A percentile compares a stretch with the other conserved stretches of the same genome.
Conservation (phyloP, 257 asterid genomes). For the Striga asiatica region DNA sequence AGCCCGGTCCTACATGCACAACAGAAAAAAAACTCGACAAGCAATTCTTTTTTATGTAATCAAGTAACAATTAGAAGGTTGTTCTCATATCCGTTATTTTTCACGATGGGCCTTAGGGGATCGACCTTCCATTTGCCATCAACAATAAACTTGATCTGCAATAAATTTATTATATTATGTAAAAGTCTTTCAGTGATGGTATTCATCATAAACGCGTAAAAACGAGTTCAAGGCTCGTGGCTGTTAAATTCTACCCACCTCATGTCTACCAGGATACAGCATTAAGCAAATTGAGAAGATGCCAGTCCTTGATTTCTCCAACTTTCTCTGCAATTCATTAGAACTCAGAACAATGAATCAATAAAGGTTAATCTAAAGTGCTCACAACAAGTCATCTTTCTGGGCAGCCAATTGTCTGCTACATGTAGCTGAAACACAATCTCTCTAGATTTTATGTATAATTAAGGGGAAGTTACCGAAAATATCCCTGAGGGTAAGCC, state of each 20-base stretch:
- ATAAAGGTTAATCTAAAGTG: too few species aligned
- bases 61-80: constrained; percentile 52
- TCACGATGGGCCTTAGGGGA: constrained; percentile 56
- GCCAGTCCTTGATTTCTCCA: constrained; percentile 64
- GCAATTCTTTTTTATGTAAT: neutral
- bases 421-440: neutral
- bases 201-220: neutral
- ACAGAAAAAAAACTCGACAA: constrained; percentile 1
- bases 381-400: too few species aligned
- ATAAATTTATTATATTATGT: neutral
- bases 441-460: too few species aligned
- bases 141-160: constrained; percentile 86
- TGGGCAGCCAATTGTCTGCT: neutral
- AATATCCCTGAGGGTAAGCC: too few species aligned
- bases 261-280: constrained; percentile 90
- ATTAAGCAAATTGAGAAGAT: constrained; percentile 46
- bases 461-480: too few species aligned
- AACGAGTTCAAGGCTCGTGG: neutral
- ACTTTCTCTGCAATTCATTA: constrained; percentile 64
- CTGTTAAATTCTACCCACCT: constrained; percentile 33
- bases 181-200: neutral
- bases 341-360: too few species aligned
- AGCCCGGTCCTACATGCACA: constrained; percentile 6
- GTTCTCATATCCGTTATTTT: constrained; percentile 53
- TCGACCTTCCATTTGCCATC: constrained; percentile 83